Conservation (phyloP, 1,284 basidiomycete genomes). For the Trichosporon ovoides region DNA sequence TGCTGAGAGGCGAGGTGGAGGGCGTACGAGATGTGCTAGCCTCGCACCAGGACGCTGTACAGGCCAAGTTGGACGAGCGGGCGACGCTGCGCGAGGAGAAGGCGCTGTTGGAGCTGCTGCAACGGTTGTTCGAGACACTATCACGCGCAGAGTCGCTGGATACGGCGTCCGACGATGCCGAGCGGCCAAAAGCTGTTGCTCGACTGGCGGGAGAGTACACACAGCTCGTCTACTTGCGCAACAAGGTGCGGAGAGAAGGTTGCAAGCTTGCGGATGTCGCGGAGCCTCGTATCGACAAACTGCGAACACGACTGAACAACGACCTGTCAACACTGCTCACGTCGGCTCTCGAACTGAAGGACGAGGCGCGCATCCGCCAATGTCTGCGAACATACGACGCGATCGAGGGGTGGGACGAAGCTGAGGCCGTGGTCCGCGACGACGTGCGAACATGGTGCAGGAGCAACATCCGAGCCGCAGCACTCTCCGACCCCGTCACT, state of each 20-base stretch:
- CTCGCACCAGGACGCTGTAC: slow-evolving; percentile 62
- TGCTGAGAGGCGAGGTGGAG: slow-evolving; percentile 62
- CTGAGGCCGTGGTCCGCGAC: slow-evolving; percentile 72
- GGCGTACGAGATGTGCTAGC: slow-evolving; percentile 40
- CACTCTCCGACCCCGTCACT: slow-evolving; percentile 15
- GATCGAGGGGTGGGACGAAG: slow-evolving; percentile 72
- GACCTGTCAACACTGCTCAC: slow-evolving; percentile 77
- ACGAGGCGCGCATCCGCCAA: slow-evolving; percentile 59
- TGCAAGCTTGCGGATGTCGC: slow-evolving; percentile 74
- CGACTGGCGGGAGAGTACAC: slow-evolving; percentile 85
- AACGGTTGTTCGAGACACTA: slow-evolving; percentile 83
- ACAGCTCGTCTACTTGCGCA: slow-evolving; percentile 82
- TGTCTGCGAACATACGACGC: slow-evolving; percentile 77
- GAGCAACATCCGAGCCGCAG: slow-evolving; percentile 26
- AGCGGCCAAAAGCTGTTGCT: slow-evolving; percentile 63
- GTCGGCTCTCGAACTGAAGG: slow-evolving; percentile 49
- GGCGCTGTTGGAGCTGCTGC: slow-evolving; percentile 73
- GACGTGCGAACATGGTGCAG: slow-evolving; percentile 64
- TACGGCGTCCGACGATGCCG: slow-evolving; percentile 39
- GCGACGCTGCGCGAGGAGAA: slow-evolving; percentile 74
- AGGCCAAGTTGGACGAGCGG: slow-evolving; percentile 68
- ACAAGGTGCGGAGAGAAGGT: slow-evolving; percentile 68
- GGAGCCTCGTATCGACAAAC: slow-evolving; percentile 70
- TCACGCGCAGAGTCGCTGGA: slow-evolving; percentile 75
- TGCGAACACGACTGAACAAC: slow-evolving; percentile 69